Conservation (phyloP, 2,329 filamentous ascomycete genomes). For the Fusarium dimerum region DNA sequence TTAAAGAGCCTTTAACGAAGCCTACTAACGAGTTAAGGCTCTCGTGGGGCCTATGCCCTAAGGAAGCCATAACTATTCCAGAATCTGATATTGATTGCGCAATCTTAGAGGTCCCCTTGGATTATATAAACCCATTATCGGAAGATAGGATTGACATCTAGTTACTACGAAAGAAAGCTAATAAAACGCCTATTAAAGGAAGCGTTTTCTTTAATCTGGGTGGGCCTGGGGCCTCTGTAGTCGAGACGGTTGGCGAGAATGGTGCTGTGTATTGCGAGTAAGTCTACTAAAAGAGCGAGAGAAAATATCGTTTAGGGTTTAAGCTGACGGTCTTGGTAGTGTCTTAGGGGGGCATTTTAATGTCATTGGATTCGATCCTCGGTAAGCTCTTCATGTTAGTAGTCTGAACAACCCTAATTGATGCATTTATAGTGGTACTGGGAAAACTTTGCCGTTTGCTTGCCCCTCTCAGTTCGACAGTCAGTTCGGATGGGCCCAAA, state of each 20-base stretch:
- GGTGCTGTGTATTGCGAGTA: slow-evolving; percentile 3
- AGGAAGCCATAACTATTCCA: too few relatives aligned
- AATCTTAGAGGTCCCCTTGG: slow-evolving; percentile 40
- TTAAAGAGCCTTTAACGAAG: too few relatives aligned
- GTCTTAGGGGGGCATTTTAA: slow-evolving; percentile 14
- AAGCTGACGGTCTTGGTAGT: slow-evolving; percentile 1
- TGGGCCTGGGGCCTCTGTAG: slow-evolving; percentile 31
- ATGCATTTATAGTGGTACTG: slow-evolving; percentile 6
- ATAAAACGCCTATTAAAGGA: slow-evolving; percentile 32
- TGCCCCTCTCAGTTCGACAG: background rate
- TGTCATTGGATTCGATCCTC: slow-evolving; percentile 14
- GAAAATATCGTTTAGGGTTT: background rate
- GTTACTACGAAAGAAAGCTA: slow-evolving; percentile 34
- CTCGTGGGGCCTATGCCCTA: too few relatives aligned
- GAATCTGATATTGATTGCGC: slow-evolving; percentile 30
- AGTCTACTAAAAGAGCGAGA: background rate
- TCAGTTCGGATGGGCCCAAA: background rate
- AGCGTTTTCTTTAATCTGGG: slow-evolving; percentile 43
- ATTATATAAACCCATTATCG: slow-evolving; percentile 35
- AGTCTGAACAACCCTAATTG: too few relatives aligned
- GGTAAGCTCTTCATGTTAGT: slow-evolving; percentile 3
- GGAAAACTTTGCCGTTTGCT: slow-evolving; percentile 10
- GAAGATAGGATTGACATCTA: slow-evolving; percentile 33
- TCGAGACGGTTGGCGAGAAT: slow-evolving; percentile 2
- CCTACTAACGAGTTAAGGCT: too few relatives aligned